Evolutionary conservation across 257 asterid genomes (phyloP).

Genomic region (Nyctanthes arbortristis): DNA sequence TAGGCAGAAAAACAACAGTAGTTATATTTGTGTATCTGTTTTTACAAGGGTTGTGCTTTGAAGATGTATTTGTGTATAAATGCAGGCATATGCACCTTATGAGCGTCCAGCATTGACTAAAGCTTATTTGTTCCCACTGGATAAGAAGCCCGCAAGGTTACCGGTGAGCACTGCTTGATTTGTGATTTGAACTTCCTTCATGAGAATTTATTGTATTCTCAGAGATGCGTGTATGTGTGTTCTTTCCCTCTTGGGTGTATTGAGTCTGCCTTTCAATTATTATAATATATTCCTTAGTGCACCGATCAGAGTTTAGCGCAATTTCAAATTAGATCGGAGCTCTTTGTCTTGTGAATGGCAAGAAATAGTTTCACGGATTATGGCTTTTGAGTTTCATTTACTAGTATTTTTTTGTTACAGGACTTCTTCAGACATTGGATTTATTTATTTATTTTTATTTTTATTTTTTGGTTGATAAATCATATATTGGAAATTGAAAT

Average conservation of each 20-base stretch:
- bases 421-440: no score
- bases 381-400: constrained; percentile 1
- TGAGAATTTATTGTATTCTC: not conserved
- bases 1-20: not conserved
- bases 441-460: no score
- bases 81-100: constrained; percentile 86
- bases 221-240: not conserved
- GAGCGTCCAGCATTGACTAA: constrained; percentile 98
- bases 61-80: constrained; percentile 20
- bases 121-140: constrained; percentile 80
- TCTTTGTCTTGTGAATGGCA: not conserved
- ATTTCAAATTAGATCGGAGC: not conserved
- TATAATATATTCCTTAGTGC: no score
- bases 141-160: constrained; percentile 91
- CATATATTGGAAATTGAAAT: not conserved
- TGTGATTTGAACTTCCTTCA: not conserved
- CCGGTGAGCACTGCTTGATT: constrained; percentile 57
- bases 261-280: not conserved
- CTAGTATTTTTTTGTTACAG: not conserved
- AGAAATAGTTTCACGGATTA: not conserved
- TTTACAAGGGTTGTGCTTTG: no score
- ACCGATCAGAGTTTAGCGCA: not conserved
- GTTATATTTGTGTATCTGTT: not conserved
- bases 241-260: not conserved
- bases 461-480: no score